phyloP scores from a whole-genome alignment of 306 rosid genomes.

The Cucumis sativus region Cucumber_9930_V3 NC_026660.2:21300501-21301000 shows the following conservation, averaged over 20 bases:
- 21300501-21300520: neutral
- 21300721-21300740: neutral
- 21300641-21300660: neutral
- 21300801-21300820: no score
- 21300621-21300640: neutral
- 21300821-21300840: no score
- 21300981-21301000: no score
- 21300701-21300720: neutral
- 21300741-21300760: neutral
- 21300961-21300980: neutral
- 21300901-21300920: no score
- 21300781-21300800: neutral
- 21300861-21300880: no score
- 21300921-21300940: no score
- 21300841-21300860: no score
- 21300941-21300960: neutral
- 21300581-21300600: neutral
- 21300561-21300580: neutral
- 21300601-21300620: neutral
- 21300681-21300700: neutral
- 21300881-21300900: no score
- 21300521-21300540: neutral
- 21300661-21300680: neutral
- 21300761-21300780: neutral
- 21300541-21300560: slow-evolving; percentile 3